Evolutionary conservation across 2,329 filamentous ascomycete species (phyloP), one percentile per base, ranked within the genome.

Genomic region (Lasiodiplodia theobromae): DNA sequence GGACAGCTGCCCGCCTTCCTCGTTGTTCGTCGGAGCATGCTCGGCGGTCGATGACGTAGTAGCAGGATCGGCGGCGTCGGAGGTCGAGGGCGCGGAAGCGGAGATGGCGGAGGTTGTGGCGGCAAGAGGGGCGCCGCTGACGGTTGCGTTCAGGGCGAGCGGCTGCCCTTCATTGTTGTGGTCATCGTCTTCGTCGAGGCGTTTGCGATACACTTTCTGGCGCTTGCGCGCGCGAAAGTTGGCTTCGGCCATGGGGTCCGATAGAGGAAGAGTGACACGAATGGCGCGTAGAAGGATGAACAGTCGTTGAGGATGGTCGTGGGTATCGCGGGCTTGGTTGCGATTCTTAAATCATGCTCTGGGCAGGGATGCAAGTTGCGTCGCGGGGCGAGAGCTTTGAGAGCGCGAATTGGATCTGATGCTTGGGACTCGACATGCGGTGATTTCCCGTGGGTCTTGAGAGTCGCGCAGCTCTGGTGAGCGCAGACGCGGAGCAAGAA

Each of bases 161-260:
- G 18, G 16, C 23, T 51, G 21, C 51, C 7, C 51, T 21, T 28
- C 18, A 18, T 40, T 51, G 25, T n/a, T n/a, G 28, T 31, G 63
- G 23, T 73, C 72, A n/a, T 74, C 74, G 31, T 75, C 74, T 23
- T 73, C 74, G 10, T 76, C 74, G 31, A 71, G 67, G 64, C 84
- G 81, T 71, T 82, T 83, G 67, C 84, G 83, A 70, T 83, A 77
- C 66, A 85, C 82, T 72, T 85, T 87, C 70, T 84, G 79, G 67
- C 82, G 81, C 76, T 87, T 87, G 8, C 79, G 79, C 18, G 84
- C 79, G 38, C 84, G 79, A 71, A 86, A 86, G 14, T 83, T 70
- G 7, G 81, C 72, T 52, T 79, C 77, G 21, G 53, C 28, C 52
- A 62, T 62, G 21, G 2, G 14, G 28, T 21, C 4, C 12, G 18